Evolutionary conservation across 768 basidiomycete species (phyloP).

Genomic region (Pisolithus orientalis): DNA sequence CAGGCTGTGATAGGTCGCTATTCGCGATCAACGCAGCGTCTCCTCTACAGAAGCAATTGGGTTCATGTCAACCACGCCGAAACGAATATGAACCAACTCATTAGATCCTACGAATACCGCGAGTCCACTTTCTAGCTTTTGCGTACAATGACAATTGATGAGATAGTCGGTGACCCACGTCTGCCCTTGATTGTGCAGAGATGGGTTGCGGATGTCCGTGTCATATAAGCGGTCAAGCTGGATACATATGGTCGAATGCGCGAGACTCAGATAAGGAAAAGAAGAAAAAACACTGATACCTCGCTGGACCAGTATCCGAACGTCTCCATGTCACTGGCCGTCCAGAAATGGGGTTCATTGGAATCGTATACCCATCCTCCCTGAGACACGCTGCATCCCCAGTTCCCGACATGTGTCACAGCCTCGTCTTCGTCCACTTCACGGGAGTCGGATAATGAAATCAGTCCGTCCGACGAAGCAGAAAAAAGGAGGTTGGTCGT

Average conservation of each 20-base stretch:
- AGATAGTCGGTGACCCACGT: constrained; percentile 81
- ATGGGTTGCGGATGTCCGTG: constrained; percentile 60
- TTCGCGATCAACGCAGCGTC: constrained; percentile 52
- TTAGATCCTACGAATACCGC: constrained; percentile 69
- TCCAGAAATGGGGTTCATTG: constrained; percentile 55
- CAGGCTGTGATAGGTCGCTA: constrained; percentile 30
- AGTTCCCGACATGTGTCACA: constrained; percentile 73
- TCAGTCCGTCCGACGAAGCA: constrained; percentile 77
- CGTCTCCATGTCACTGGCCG: constrained; percentile 92
- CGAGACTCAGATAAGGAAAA: not conserved
- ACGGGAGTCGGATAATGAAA: constrained; percentile 62
- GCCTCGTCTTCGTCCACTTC: constrained; percentile 90
- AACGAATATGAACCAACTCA: constrained; percentile 38
- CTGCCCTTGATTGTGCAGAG: constrained; percentile 46
- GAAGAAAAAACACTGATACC: constrained; percentile 29
- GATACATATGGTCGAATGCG: not conserved
- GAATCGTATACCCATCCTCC: constrained; percentile 54
- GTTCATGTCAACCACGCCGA: not conserved
- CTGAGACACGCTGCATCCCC: constrained; percentile 76
- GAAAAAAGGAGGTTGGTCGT: constrained; percentile 60
- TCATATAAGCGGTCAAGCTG: constrained; percentile 57
- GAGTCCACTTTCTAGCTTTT: constrained; percentile 24
- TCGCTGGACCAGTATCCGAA: constrained; percentile 80
- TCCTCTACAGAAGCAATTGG: constrained; percentile 34
- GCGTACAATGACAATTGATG: constrained; percentile 41